Evolutionary conservation across 305 asterid genomes (phyloP).

Genomic region (Salvia sclarea): DNA sequence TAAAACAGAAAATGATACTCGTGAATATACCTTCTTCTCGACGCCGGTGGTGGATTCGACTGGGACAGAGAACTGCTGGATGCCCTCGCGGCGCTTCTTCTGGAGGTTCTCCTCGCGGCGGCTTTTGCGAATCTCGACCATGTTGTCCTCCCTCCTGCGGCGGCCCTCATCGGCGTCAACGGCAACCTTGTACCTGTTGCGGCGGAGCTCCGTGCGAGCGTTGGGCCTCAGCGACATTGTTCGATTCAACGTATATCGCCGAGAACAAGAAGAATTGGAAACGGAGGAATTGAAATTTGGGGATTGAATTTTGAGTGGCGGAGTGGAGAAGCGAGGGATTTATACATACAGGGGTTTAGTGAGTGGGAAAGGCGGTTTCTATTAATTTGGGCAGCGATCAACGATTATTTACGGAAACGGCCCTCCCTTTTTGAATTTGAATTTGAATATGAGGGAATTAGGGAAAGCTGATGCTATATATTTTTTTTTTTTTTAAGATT

Average conservation of each 20-base stretch:
- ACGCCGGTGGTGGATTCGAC: conserved; percentile 44
- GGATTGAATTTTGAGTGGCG: conserved; percentile 35
- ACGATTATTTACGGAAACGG: conserved; percentile 43
- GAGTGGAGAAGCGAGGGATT: conserved; percentile 37
- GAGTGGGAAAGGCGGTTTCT: conserved; percentile 32
- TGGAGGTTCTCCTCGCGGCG: conserved; percentile 84
- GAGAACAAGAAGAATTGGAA: not conserved
- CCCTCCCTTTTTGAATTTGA: conserved; percentile 47
- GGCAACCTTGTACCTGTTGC: conserved; percentile 85
- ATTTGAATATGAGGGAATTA: conserved; percentile 41
- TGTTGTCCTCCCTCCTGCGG: conserved; percentile 85
- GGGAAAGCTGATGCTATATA: not conserved
- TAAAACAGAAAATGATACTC: not conserved
- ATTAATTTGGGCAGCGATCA: conserved; percentile 48
- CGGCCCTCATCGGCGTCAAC: conserved; percentile 96
- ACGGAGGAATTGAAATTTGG: conserved; percentile 10
- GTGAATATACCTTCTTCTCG: conserved; percentile 59
- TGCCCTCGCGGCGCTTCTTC: conserved; percentile 88
- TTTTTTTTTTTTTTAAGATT: not conserved
- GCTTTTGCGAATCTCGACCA: conserved; percentile 93
- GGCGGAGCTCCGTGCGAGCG: conserved; percentile 72
- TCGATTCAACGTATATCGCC: not conserved
- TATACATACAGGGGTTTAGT: conserved; percentile 33
- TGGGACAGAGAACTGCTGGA: conserved; percentile 51
- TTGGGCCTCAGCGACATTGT: conserved; percentile 75